Percentiles rank a stretch among this genome's conserved stretches.
Evolutionary conservation across 192 early-diverging fungal species (phyloP).

Genomic region (Coemansia sp.): DNA sequence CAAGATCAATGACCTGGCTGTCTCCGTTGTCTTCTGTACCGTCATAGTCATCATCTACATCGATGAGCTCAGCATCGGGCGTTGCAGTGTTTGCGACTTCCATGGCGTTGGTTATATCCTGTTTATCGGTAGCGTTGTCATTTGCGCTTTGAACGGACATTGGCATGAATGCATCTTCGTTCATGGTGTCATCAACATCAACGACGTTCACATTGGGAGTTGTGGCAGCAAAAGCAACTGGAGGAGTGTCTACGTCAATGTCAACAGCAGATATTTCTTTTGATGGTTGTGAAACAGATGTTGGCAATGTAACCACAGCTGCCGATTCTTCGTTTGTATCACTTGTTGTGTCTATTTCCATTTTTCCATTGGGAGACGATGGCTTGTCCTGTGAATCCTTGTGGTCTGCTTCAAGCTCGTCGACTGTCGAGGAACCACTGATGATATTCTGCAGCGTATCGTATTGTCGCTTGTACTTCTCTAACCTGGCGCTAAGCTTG

Average conservation of each 20-base stretch:
- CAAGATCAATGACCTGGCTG: slow-evolving; percentile 30
- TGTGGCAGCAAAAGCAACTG: background rate
- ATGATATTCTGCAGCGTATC: slow-evolving; percentile 30
- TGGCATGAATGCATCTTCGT: slow-evolving; percentile 21
- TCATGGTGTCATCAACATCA: slow-evolving; percentile 2
- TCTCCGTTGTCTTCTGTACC: background rate
- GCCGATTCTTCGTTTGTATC: background rate
- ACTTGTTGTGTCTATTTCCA: slow-evolving; percentile 6
- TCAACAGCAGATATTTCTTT: background rate
- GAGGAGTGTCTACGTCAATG: slow-evolving; percentile 3
- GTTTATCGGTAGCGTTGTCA: background rate
- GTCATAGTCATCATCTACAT: slow-evolving; percentile 10
- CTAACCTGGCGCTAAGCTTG: slow-evolving; percentile 21
- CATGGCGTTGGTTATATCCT: slow-evolving; percentile 12
- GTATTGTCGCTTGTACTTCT: slow-evolving; percentile 39
- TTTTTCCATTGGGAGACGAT: background rate
- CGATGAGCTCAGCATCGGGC: slow-evolving; percentile 13
- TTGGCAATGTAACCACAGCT: background rate
- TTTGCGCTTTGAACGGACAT: slow-evolving; percentile 14
- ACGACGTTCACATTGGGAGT: background rate
- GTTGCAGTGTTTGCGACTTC: slow-evolving; percentile 12
- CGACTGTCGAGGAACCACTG: slow-evolving; percentile 12
- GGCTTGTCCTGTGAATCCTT: background rate
- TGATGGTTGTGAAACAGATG: background rate
- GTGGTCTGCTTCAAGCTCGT: slow-evolving; percentile 11